Evolutionary conservation across 257 asterid genomes (phyloP).

Genomic region (Jasminum sambac): DNA sequence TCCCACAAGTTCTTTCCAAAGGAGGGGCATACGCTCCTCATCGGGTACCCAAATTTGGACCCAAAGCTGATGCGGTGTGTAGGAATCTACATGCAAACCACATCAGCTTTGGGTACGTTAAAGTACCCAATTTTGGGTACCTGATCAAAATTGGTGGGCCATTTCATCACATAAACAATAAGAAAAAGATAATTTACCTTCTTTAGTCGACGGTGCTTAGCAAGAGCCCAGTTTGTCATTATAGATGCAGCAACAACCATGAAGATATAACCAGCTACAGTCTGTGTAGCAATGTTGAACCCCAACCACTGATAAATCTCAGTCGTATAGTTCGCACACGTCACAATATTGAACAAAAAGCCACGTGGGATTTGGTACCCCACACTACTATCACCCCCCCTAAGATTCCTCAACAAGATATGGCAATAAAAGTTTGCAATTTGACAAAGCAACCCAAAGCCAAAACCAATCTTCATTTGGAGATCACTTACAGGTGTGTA

Average conservation of each 20-base stretch:
- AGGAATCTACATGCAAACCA: too few relatives aligned
- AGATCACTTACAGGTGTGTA: conserved; percentile 87
- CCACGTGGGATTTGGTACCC: conserved; percentile 97
- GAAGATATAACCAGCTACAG: conserved; percentile 80
- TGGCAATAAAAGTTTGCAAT: conserved; percentile 89
- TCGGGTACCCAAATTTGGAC: too few relatives aligned
- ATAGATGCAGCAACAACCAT: conserved; percentile 93
- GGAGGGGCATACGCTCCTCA: too few relatives aligned
- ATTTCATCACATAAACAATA: background rate
- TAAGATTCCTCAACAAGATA: conserved; percentile 81
- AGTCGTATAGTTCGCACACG: conserved; percentile 95
- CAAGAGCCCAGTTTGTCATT: conserved; percentile 99
- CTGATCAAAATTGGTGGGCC: too few relatives aligned
- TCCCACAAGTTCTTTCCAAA: too few relatives aligned
- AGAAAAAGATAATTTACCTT: conserved; percentile 51
- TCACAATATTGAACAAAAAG: conserved; percentile 84
- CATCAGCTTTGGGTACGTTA: too few relatives aligned
- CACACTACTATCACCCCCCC: conserved; percentile 57
- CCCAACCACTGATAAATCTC: conserved; percentile 99
- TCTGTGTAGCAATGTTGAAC: conserved; percentile 90
- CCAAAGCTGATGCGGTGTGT: too few relatives aligned
- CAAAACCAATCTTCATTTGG: conserved; percentile 88
- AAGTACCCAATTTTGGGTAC: too few relatives aligned
- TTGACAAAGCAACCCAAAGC: conserved; percentile 80
- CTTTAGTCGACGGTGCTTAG: conserved; percentile 85